phyloP scores from a whole-genome alignment of 495 filamentous ascomycete genomes.

The Peziza echinospora region DNA sequence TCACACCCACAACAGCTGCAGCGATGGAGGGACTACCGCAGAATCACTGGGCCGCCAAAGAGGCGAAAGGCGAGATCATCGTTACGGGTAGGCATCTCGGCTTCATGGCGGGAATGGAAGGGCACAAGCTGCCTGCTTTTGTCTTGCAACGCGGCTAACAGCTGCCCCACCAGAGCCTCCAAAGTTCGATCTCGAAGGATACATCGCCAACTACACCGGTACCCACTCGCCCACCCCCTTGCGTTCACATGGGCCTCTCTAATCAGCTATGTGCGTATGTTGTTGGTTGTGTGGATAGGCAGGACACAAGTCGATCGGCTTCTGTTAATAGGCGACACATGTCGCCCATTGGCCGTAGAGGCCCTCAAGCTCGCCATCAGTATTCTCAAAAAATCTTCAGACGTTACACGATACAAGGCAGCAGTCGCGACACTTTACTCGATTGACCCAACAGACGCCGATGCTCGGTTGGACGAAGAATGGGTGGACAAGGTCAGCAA shows the following conservation, averaged over 20 bases:
- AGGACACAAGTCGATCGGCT: slow-evolving; percentile 39
- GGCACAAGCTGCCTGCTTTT: too few species aligned
- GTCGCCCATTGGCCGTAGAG: slow-evolving; percentile 53
- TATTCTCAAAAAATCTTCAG: slow-evolving; percentile 57
- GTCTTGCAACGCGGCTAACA: too few species aligned
- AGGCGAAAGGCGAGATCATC: neutral
- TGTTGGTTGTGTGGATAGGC: slow-evolving; percentile 5
- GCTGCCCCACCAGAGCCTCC: slow-evolving; percentile 37
- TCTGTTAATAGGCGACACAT: slow-evolving; percentile 56
- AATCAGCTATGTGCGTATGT: neutral
- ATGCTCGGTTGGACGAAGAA: slow-evolving; percentile 39
- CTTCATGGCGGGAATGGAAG: too few species aligned
- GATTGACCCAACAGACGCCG: slow-evolving; percentile 42
- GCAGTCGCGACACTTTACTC: slow-evolving; percentile 41
- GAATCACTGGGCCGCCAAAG: neutral
- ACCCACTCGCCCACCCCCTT: slow-evolving; percentile 5
- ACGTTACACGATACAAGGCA: slow-evolving; percentile 47
- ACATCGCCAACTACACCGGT: slow-evolving; percentile 83
- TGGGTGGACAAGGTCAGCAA: slow-evolving; percentile 47
- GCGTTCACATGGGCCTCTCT: neutral
- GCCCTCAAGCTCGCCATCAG: slow-evolving; percentile 55
- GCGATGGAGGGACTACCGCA: neutral
- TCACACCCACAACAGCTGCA: neutral
- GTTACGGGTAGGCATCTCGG: neutral
- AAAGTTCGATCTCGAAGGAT: slow-evolving; percentile 81